phyloP scores from a whole-genome alignment of 1,139 yeast genomes.

The Taphrina betulina region DNA sequence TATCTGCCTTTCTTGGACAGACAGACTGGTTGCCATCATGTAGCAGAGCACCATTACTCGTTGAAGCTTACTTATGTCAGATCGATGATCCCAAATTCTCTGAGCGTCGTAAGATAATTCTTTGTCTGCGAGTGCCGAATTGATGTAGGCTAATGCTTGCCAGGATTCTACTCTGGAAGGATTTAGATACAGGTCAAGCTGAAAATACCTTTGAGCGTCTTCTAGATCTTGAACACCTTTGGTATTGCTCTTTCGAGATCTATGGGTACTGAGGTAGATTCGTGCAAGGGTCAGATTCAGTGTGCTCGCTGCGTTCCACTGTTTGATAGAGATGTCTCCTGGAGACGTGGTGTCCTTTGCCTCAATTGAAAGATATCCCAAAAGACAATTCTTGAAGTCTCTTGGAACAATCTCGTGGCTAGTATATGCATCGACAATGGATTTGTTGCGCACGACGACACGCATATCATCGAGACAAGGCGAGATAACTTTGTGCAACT shows the following conservation, averaged over 20 bases:
- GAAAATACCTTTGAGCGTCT: conserved; percentile 63
- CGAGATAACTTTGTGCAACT: conserved; percentile 69
- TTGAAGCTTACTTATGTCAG: conserved; percentile 53
- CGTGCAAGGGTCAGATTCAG: conserved; percentile 73
- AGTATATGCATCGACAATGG: conserved; percentile 54
- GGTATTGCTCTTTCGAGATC: conserved; percentile 48
- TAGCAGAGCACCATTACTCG: conserved; percentile 71
- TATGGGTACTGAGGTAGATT: conserved; percentile 63
- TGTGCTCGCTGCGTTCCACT: conserved; percentile 52
- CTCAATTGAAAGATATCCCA: conserved; percentile 6
- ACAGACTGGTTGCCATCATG: conserved; percentile 67
- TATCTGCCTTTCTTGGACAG: conserved; percentile 41
- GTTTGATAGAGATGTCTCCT: neutral
- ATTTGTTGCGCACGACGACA: conserved; percentile 47
- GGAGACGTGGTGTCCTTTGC: neutral
- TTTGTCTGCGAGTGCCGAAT: conserved; percentile 76
- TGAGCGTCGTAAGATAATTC: conserved; percentile 90
- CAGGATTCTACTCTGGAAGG: conserved; percentile 77
- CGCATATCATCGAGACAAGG: conserved; percentile 37
- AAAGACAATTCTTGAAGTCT: conserved; percentile 1
- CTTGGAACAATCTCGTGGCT: conserved; percentile 40
- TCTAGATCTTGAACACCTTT: conserved; percentile 13
- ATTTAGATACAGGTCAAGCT: conserved; percentile 65
- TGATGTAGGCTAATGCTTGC: conserved; percentile 80
- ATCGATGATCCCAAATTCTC: conserved; percentile 64